These are phyloP conservation scores for Bauhinia variegata DNA, from an alignment of 306 rosid genomes.

Conservation along the genomic window DNA sequence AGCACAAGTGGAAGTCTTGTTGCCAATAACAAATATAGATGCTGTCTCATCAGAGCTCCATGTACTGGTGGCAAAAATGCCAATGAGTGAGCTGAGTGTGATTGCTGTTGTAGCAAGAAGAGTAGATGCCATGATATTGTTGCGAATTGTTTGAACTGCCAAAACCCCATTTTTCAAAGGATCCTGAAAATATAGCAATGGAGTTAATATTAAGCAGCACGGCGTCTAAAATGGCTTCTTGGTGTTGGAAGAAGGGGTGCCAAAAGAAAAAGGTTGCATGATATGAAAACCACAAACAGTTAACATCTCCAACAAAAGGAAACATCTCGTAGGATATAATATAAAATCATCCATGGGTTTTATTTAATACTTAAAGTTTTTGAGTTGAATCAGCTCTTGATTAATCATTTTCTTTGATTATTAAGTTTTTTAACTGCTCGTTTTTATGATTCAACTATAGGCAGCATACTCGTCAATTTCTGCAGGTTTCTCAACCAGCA, in stretches of 20 bases:
- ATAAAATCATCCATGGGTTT: too few relatives aligned
- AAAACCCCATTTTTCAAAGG: slow-evolving; percentile 85
- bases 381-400: too few relatives aligned
- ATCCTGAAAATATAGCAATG: slow-evolving; percentile 59
- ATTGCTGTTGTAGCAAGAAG: slow-evolving; percentile 84
- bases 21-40: slow-evolving; percentile 46
- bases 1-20: slow-evolving; percentile 42
- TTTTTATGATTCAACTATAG: too few relatives aligned
- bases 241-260: neutral
- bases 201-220: neutral
- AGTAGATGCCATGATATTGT: slow-evolving; percentile 89
- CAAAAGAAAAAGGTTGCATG: neutral
- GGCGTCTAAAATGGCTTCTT: slow-evolving; percentile 1
- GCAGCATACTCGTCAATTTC: neutral
- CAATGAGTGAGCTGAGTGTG: slow-evolving; percentile 78
- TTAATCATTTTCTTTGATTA: too few relatives aligned
- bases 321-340: too few relatives aligned
- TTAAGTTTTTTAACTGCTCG: too few relatives aligned
- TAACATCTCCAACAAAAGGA: neutral
- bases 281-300: neutral
- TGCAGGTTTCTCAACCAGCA: neutral
- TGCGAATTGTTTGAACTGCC: slow-evolving; percentile 76
- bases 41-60: slow-evolving; percentile 43
- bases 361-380: too few relatives aligned
- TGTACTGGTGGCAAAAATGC: slow-evolving; percentile 64